Conservation (phyloP, 2,329 filamentous ascomycete species). For the Whalleya microplaca region DNA sequence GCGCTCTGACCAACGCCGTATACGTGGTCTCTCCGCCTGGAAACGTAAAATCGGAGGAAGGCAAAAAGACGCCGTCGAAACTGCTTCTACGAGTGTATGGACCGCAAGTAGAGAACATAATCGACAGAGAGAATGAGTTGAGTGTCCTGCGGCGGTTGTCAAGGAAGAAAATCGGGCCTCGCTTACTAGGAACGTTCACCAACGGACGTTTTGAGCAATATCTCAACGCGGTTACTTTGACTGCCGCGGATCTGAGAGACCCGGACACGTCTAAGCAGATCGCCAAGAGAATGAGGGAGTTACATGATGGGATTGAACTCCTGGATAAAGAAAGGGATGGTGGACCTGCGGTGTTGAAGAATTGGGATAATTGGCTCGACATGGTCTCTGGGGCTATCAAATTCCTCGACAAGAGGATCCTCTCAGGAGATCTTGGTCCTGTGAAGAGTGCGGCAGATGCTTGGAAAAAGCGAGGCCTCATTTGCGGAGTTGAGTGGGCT, state of each 20-base stretch:
- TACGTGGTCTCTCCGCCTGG: slow-evolving; percentile 88
- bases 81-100: slow-evolving; percentile 91
- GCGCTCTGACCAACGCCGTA: slow-evolving; percentile 93
- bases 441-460: slow-evolving; percentile 41
- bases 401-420: slow-evolving; percentile 62
- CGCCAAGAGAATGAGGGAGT: slow-evolving; percentile 94
- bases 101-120: slow-evolving; percentile 92
- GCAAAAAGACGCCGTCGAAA: slow-evolving; percentile 61
- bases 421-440: slow-evolving; percentile 42
- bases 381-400: slow-evolving; percentile 64
- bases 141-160: slow-evolving; percentile 83
- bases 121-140: slow-evolving; percentile 89
- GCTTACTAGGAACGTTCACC: slow-evolving; percentile 85
- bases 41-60: slow-evolving; percentile 50
- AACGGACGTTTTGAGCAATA: slow-evolving; percentile 97
- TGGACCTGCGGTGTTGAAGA: slow-evolving; percentile 84
- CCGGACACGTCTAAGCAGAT: slow-evolving; percentile 88
- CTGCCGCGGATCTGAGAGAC: slow-evolving; percentile 73
- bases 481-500: slow-evolving; percentile 84
- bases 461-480: slow-evolving; percentile 73
- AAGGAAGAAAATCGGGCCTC: slow-evolving; percentile 90
- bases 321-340: slow-evolving; percentile 75
- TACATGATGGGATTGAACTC: slow-evolving; percentile 91
- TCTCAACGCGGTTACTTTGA: slow-evolving; percentile 83
- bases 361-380: slow-evolving; percentile 91